phyloP scores from a whole-genome alignment of 768 basidiomycete species.

The Boletus patriciae region DNA sequence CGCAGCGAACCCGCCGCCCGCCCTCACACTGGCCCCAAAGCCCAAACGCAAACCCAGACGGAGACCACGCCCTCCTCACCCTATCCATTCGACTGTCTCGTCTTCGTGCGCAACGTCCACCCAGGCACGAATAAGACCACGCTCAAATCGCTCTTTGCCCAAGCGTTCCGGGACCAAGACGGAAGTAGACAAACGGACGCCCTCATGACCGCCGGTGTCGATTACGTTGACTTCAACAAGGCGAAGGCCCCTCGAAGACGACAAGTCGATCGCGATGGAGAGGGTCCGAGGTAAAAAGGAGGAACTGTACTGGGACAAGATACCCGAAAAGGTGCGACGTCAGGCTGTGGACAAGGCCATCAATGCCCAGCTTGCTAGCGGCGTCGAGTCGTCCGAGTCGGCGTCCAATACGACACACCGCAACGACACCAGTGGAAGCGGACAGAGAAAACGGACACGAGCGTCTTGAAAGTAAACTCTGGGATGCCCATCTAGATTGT shows the following conservation, averaged over 20 bases:
- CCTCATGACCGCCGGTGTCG: conserved; percentile 57
- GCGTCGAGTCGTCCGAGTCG: not conserved
- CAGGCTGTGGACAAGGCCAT: conserved; percentile 57
- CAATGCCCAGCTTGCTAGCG: not conserved
- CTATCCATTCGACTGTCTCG: conserved; percentile 65
- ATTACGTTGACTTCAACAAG: conserved; percentile 77
- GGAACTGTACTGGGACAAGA: conserved; percentile 75
- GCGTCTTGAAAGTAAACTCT: not conserved
- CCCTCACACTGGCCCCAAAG: too few species aligned
- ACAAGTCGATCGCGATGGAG: conserved; percentile 47
- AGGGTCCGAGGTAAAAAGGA: conserved; percentile 63
- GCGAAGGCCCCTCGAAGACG: conserved; percentile 9
- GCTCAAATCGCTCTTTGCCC: conserved; percentile 56
- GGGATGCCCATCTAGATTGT: not conserved
- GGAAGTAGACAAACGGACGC: too few species aligned
- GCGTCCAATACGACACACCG: not conserved
- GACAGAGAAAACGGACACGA: conserved; percentile 21
- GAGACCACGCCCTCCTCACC: conserved; percentile 32
- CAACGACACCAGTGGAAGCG: not conserved
- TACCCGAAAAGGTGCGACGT: conserved; percentile 68
- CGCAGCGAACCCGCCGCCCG: not conserved
- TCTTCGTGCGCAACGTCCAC: conserved; percentile 71
- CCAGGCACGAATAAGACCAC: conserved; percentile 81
- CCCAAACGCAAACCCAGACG: not conserved
- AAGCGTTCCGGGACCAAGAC: conserved; percentile 34